Conservation (phyloP, 305 asterid genomes). For the Fraxinus sp. region DNA sequence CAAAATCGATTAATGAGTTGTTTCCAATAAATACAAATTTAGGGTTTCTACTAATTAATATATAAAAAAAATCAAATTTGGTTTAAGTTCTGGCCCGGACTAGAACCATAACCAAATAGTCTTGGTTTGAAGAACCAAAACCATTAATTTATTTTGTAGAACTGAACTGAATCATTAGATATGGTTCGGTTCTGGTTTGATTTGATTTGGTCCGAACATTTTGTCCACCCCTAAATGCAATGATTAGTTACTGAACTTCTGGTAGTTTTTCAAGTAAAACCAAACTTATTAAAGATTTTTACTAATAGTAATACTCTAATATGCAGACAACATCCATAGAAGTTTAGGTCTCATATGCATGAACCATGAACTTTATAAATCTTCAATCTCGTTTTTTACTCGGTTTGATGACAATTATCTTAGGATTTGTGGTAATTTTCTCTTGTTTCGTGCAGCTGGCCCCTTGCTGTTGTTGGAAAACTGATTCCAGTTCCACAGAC, state of each 20-base stretch:
- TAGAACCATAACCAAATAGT: too few species aligned
- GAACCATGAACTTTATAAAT: not conserved
- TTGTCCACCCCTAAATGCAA: too few species aligned
- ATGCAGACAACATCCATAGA: not conserved
- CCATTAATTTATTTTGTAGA: too few species aligned
- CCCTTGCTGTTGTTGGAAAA: constrained; percentile 80
- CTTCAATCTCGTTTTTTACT: not conserved
- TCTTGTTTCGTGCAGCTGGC: constrained; percentile 65
- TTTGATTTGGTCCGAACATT: too few species aligned
- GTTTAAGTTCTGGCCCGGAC: too few species aligned
- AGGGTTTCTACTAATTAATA: too few species aligned
- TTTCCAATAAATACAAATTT: too few species aligned
- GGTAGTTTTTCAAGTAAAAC: not conserved
- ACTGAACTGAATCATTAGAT: too few species aligned
- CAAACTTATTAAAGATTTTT: not conserved
- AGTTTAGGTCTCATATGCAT: not conserved
- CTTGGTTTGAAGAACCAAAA: too few species aligned
- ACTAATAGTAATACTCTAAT: not conserved
- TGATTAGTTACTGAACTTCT: not conserved
- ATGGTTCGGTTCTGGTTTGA: too few species aligned
- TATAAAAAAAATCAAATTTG: too few species aligned
- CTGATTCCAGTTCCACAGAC: constrained; percentile 79
- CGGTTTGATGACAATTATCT: not conserved
- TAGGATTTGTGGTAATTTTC: not conserved
- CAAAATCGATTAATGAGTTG: too few species aligned